Percentiles rank a stretch among this genome's conserved stretches.
Evolutionary conservation across 2,329 filamentous ascomycete genomes (phyloP).

Genomic region (Reticulascus tulasneorum): DNA sequence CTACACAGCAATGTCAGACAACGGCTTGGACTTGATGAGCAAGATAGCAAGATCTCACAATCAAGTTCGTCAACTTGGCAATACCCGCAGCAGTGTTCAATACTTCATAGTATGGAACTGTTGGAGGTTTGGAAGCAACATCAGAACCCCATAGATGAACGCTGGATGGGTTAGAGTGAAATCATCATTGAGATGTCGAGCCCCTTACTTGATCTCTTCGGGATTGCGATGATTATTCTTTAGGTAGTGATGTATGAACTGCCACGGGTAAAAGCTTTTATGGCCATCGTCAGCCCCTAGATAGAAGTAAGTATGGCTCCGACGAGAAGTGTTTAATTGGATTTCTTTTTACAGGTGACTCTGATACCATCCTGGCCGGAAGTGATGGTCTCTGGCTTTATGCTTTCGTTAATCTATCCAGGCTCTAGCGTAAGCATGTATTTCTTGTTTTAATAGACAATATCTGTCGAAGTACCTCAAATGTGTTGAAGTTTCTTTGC

Average conservation of each 20-base stretch:
- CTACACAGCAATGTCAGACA: slow-evolving; percentile 39
- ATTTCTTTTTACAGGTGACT: slow-evolving; percentile 30
- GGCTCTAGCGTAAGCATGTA: background rate
- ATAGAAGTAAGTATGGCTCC: too few relatives aligned
- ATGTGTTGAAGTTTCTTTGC: slow-evolving; percentile 39
- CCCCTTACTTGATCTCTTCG: slow-evolving; percentile 29
- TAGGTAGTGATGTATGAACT: slow-evolving; percentile 53
- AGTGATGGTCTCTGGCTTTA: slow-evolving; percentile 23
- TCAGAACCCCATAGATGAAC: slow-evolving; percentile 24
- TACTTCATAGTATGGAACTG: slow-evolving; percentile 56
- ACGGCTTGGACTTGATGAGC: background rate
- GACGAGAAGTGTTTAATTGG: too few relatives aligned
- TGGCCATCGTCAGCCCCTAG: slow-evolving; percentile 70
- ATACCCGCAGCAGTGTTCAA: slow-evolving; percentile 57
- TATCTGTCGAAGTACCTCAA: slow-evolving; percentile 23
- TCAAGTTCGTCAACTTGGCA: slow-evolving; percentile 57
- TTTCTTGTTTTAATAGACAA: background rate
- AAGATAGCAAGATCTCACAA: slow-evolving; percentile 42
- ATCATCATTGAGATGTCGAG: background rate
- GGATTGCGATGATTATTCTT: slow-evolving; percentile 24
- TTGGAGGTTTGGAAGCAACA: slow-evolving; percentile 47
- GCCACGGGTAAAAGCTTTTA: slow-evolving; percentile 61
- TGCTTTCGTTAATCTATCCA: slow-evolving; percentile 26
- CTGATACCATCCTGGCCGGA: slow-evolving; percentile 24
- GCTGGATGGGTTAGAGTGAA: slow-evolving; percentile 9